A percentile compares a stretch with the other conserved stretches of the same genome.
Evolutionary conservation across 176 grass and related monocot species (phyloP).

Genomic region (Eragrostis nindensis): DNA sequence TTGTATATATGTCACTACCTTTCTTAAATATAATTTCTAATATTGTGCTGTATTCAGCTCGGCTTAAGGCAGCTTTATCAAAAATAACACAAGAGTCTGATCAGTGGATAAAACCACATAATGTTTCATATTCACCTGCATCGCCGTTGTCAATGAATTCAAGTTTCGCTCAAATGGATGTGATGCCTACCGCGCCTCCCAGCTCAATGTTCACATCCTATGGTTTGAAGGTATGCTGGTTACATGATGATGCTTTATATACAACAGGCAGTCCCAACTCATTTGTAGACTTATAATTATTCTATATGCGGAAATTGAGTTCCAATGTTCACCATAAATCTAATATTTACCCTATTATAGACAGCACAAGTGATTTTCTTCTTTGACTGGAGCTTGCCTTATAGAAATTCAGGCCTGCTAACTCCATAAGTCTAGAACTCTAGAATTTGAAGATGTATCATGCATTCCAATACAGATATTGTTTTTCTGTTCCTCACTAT

Average conservation of each 20-base stretch:
- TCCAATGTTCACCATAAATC: conserved; percentile 26
- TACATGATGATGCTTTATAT: conserved; percentile 36
- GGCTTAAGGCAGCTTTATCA: conserved; percentile 80
- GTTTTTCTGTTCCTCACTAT: neutral
- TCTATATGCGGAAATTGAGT: conserved; percentile 15
- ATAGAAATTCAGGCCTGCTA: conserved; percentile 12
- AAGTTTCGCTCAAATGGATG: conserved; percentile 74
- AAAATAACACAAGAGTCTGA: conserved; percentile 98
- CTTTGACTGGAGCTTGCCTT: conserved; percentile 37
- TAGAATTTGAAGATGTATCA: conserved; percentile 25
- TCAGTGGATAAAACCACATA: conserved; percentile 88
- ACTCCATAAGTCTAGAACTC: neutral
- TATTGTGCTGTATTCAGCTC: conserved; percentile 60
- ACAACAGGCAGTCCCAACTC: conserved; percentile 1
- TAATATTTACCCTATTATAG: conserved; percentile 8
- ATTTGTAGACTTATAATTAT: conserved; percentile 22
- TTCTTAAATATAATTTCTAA: conserved; percentile 33
- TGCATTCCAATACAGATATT: neutral
- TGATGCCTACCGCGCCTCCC: conserved; percentile 81
- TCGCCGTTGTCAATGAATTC: conserved; percentile 64
- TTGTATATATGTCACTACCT: conserved; percentile 17
- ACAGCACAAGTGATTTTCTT: conserved; percentile 5
- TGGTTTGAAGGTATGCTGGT: conserved; percentile 76
- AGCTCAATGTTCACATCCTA: conserved; percentile 82
- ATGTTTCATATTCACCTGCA: conserved; percentile 61